Conservation (phyloP, 768 basidiomycete genomes). For the Podaxis sp. region DNA sequence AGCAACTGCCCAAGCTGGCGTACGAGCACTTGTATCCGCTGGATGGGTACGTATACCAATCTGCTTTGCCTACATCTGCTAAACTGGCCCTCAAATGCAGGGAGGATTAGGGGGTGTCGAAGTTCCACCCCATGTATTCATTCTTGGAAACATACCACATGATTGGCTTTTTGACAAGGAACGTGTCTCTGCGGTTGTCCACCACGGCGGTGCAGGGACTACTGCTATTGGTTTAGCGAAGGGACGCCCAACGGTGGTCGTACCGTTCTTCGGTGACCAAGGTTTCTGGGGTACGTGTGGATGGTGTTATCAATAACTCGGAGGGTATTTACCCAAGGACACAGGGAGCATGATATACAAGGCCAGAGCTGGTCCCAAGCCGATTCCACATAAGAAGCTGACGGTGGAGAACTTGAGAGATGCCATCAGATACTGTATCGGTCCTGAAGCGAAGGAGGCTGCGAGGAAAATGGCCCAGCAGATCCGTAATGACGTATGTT, state of each 20-base stretch:
- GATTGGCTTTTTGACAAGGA: slow-evolving; percentile 65
- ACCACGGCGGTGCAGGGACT: slow-evolving; percentile 69
- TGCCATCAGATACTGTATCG: slow-evolving; percentile 51
- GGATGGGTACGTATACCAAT: slow-evolving; percentile 48
- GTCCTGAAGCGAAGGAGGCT: slow-evolving; percentile 45
- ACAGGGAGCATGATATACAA: slow-evolving; percentile 61
- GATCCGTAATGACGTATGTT: slow-evolving; percentile 48
- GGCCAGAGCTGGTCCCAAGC: slow-evolving; percentile 61
- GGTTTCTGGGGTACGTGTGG: slow-evolving; percentile 45
- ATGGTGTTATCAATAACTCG: slow-evolving; percentile 24
- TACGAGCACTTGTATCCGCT: slow-evolving; percentile 60
- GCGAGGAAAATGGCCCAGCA: slow-evolving; percentile 48
- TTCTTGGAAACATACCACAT: slow-evolving; percentile 66
- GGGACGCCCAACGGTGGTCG: slow-evolving; percentile 59
- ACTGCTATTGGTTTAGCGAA: slow-evolving; percentile 62
- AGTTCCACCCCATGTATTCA: slow-evolving; percentile 56
- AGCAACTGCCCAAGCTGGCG: slow-evolving; percentile 52
- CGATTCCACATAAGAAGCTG: slow-evolving; percentile 55
- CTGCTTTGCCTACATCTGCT: background rate
- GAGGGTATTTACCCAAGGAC: slow-evolving; percentile 13
- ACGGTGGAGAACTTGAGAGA: slow-evolving; percentile 46
- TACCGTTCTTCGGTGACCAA: slow-evolving; percentile 71
- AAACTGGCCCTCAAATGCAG: slow-evolving; percentile 20
- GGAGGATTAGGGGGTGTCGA: slow-evolving; percentile 54
- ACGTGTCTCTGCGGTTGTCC: slow-evolving; percentile 57